These are phyloP conservation scores for Lepiota venenata DNA, from an alignment of 768 basidiomycete species.

Conservation along the genomic window DNA sequence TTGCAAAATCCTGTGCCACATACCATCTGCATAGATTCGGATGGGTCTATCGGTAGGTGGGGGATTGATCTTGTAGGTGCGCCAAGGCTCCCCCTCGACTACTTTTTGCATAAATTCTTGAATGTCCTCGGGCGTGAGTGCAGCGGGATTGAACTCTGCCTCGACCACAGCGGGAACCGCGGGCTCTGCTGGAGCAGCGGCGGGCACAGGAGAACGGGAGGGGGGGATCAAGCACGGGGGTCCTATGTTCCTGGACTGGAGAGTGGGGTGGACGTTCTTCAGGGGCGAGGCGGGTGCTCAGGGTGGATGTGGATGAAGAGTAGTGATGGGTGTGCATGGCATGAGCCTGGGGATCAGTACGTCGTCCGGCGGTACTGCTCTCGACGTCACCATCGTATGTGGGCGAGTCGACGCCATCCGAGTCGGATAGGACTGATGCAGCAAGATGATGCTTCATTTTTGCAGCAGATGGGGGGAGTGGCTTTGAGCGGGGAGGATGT, in stretches of 20 bases:
- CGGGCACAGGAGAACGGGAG: slow-evolving; percentile 25
- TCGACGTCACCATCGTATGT: slow-evolving; percentile 92
- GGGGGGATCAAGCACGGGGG: slow-evolving; percentile 33
- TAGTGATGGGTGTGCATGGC: slow-evolving; percentile 32
- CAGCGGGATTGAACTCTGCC: slow-evolving; percentile 57
- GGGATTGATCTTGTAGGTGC: slow-evolving; percentile 81
- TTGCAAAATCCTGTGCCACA: slow-evolving; percentile 26
- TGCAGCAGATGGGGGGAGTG: slow-evolving; percentile 19
- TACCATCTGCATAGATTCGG: slow-evolving; percentile 92
- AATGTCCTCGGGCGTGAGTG: slow-evolving; percentile 73
- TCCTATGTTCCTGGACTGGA: slow-evolving; percentile 10
- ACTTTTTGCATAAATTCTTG: slow-evolving; percentile 72
- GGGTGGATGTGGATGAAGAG: slow-evolving; percentile 51
- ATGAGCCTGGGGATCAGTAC: slow-evolving; percentile 26
- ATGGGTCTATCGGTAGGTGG: slow-evolving; percentile 80
- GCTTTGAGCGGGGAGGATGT: slow-evolving; percentile 23
- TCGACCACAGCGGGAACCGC: slow-evolving; percentile 34
- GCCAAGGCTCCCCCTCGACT: slow-evolving; percentile 63
- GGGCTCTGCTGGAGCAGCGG: slow-evolving; percentile 32
- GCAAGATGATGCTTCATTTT: slow-evolving; percentile 51
- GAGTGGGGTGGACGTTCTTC: slow-evolving; percentile 13
- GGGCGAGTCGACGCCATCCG: slow-evolving; percentile 77
- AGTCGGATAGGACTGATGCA: slow-evolving; percentile 56
- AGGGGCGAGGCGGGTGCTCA: slow-evolving; percentile 38
- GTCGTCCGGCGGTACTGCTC: slow-evolving; percentile 58